Conservation (phyloP, 1,284 basidiomycete species). For the Cryptococcus jaspeensis region DNA sequence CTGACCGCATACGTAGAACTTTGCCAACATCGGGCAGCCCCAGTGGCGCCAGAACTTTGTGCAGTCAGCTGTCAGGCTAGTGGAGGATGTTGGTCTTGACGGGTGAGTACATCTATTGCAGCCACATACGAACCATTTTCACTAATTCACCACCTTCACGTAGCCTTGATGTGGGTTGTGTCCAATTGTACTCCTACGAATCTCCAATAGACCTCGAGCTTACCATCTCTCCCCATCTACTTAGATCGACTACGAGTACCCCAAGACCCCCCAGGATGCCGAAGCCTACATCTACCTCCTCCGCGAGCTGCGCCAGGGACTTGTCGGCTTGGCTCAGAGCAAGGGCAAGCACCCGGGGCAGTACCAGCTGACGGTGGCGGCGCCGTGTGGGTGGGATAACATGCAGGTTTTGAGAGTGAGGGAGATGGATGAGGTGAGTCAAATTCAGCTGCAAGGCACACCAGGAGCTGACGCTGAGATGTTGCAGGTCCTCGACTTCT, state of each 20-base stretch:
- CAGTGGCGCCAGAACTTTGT: conserved; percentile 68
- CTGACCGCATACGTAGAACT: conserved; percentile 36
- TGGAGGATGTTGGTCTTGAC: conserved; percentile 86
- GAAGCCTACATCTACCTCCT: conserved; percentile 55
- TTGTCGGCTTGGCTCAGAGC: conserved; percentile 47
- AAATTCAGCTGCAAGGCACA: not conserved
- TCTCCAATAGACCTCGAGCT: conserved; percentile 55
- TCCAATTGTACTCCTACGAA: not conserved
- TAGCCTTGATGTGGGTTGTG: conserved; percentile 63
- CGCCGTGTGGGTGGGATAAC: conserved; percentile 73
- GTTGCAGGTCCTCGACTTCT: conserved; percentile 62
- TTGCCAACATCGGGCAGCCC: conserved; percentile 58
- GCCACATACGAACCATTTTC: not conserved
- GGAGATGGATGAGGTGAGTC: conserved; percentile 63
- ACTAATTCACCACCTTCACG: not conserved
- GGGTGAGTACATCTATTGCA: conserved; percentile 58
- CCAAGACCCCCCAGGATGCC: conserved; percentile 53
- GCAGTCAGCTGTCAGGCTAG: conserved; percentile 63
- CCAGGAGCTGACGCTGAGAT: conserved; percentile 1
- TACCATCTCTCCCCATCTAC: conserved; percentile 14
- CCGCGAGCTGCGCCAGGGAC: conserved; percentile 49
- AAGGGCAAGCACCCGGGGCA: conserved; percentile 43
- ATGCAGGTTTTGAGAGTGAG: conserved; percentile 65
- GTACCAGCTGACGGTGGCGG: conserved; percentile 62
- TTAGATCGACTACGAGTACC: conserved; percentile 57